These are phyloP conservation scores for Clavariopsis aquatica DNA, from an alignment of 495 filamentous ascomycete genomes.

Conservation along the genomic window DNA sequence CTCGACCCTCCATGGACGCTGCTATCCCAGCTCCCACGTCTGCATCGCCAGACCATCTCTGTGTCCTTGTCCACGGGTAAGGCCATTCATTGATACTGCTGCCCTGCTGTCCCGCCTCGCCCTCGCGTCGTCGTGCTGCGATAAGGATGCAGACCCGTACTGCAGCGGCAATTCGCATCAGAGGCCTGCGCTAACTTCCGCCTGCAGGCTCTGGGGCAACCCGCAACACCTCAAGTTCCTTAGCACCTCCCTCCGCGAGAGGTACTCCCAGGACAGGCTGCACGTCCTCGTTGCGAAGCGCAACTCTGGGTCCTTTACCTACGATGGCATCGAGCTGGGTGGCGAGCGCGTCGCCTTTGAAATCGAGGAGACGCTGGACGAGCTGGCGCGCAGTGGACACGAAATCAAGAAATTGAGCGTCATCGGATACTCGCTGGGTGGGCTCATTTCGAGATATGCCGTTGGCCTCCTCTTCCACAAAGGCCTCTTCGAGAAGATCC, in stretches of 20 bases:
- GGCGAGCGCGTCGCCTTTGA: slow-evolving; percentile 86
- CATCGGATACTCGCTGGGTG: slow-evolving; percentile 87
- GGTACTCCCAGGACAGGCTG: slow-evolving; percentile 63
- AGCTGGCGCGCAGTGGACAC: slow-evolving; percentile 63
- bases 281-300: slow-evolving; percentile 75
- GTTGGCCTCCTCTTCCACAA: slow-evolving; percentile 80
- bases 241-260: slow-evolving; percentile 64
- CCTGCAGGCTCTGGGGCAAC: slow-evolving; percentile 78
- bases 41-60: slow-evolving; percentile 67
- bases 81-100: slow-evolving; percentile 34
- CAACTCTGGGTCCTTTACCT: slow-evolving; percentile 82
- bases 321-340: slow-evolving; percentile 90
- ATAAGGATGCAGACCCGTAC: slow-evolving; percentile 1
- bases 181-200: slow-evolving; percentile 4
- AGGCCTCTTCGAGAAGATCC: slow-evolving; percentile 72
- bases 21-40: slow-evolving; percentile 1
- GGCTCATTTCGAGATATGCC: slow-evolving; percentile 83
- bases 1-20: not conserved
- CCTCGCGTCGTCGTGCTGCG: not conserved
- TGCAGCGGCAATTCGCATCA: not conserved
- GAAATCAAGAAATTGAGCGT: slow-evolving; percentile 79
- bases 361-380: slow-evolving; percentile 77
- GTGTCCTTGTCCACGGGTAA: slow-evolving; percentile 95
- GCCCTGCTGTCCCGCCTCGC: slow-evolving; percentile 6
- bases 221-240: slow-evolving; percentile 77